Conservation (phyloP, 345 rosid genomes). For the Citrus unshiu region DNA sequence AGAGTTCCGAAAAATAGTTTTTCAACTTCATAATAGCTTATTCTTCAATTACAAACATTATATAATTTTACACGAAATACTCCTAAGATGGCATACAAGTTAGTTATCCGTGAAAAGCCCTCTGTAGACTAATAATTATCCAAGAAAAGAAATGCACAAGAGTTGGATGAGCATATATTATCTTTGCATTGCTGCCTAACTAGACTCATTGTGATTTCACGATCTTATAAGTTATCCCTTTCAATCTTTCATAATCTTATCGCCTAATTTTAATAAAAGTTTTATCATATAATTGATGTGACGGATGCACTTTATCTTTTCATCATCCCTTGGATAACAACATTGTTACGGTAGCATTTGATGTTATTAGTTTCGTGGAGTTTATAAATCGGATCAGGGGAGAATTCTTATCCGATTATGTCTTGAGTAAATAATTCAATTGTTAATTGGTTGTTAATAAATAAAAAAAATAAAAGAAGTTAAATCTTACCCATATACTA, state of each 20-base stretch:
- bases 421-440: rapidly evolving
- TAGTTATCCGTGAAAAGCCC: not conserved
- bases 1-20: too few relatives aligned
- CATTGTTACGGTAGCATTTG: not conserved
- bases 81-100: not conserved
- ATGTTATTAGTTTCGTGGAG: too few relatives aligned
- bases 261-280: not conserved
- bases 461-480: too few relatives aligned
- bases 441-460: too few relatives aligned
- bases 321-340: not conserved
- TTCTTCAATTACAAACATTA: too few relatives aligned
- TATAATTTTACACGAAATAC: not conserved
- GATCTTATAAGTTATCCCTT: not conserved
- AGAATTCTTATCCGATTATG: rapidly evolving
- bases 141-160: not conserved
- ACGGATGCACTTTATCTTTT: not conserved
- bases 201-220: not conserved
- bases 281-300: not conserved
- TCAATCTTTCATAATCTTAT: not conserved
- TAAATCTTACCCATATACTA: too few relatives aligned
- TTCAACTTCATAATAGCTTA: not conserved
- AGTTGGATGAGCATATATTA: not conserved
- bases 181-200: not conserved
- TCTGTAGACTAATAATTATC: not conserved
- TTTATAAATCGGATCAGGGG: too few relatives aligned